Conservation (phyloP, 2,329 filamentous ascomycete genomes). For the Colletotrichum tanaceti region DNA sequence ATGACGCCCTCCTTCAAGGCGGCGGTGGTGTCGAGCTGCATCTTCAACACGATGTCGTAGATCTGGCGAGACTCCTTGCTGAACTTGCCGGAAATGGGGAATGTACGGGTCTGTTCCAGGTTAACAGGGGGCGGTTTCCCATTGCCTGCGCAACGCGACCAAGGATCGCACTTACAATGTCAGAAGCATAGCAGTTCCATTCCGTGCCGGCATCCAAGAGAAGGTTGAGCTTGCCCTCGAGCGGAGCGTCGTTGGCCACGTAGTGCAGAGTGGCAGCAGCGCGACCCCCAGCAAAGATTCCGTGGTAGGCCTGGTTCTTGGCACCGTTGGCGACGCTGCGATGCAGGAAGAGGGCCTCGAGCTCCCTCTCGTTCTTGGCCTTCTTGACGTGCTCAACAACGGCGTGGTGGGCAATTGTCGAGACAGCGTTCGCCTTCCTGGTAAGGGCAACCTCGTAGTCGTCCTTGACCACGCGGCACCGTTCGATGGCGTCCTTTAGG, state of each 20-base stretch:
- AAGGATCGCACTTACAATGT: slow-evolving; percentile 57
- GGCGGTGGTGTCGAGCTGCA: slow-evolving; percentile 84
- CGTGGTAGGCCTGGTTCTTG: slow-evolving; percentile 86
- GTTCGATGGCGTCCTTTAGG: slow-evolving; percentile 73
- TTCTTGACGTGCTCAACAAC: slow-evolving; percentile 70
- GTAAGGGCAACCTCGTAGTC: slow-evolving; percentile 80
- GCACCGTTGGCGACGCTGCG: slow-evolving; percentile 80
- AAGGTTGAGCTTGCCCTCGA: slow-evolving; percentile 79
- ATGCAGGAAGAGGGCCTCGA: slow-evolving; percentile 84
- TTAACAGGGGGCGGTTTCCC: slow-evolving; percentile 48
- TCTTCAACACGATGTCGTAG: slow-evolving; percentile 85
- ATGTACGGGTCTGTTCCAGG: slow-evolving; percentile 77
- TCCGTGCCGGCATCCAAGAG: slow-evolving; percentile 87
- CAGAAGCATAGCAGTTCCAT: slow-evolving; percentile 77
- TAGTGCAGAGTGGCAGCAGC: slow-evolving; percentile 91
- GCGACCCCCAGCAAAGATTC: slow-evolving; percentile 84
- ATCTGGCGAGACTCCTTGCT: slow-evolving; percentile 77
- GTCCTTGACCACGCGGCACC: slow-evolving; percentile 77
- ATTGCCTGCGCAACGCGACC: neutral
- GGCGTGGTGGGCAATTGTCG: slow-evolving; percentile 72
- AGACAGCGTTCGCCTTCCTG: slow-evolving; percentile 77
- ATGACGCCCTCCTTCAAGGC: slow-evolving; percentile 78
- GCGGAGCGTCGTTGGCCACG: slow-evolving; percentile 78
- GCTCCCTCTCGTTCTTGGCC: slow-evolving; percentile 82
- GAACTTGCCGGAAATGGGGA: slow-evolving; percentile 81